Evolutionary conservation across 192 early-diverging fungal genomes (phyloP).

Genomic region (Kickxella alabastrina): DNA sequence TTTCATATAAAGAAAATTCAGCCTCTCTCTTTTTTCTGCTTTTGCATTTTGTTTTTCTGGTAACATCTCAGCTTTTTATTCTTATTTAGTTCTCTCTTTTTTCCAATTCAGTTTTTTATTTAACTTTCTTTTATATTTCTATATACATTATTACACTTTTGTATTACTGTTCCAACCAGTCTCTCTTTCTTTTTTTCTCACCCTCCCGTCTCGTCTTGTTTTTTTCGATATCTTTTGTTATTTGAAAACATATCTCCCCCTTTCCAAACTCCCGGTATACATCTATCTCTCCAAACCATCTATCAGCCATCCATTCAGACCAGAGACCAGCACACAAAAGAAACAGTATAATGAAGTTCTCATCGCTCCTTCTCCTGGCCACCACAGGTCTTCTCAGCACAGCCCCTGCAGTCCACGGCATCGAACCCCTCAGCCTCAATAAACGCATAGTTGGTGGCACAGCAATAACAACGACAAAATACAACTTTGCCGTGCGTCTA

Average conservation of each 20-base stretch:
- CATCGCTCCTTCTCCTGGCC: no score
- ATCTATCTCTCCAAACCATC: no score
- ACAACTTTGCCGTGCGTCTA: constrained; percentile 42
- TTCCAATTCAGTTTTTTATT: no score
- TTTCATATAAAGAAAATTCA: neutral
- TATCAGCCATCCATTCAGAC: no score
- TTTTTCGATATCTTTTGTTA: no score
- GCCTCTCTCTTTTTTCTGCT: neutral
- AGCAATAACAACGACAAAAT: constrained; percentile 2
- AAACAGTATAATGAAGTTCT: no score
- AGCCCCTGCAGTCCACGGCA: neutral
- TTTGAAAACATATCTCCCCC: no score
- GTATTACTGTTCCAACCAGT: neutral
- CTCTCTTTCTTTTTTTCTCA: neutral
- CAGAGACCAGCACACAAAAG: no score
- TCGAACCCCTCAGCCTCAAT: neutral
- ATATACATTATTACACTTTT: neutral
- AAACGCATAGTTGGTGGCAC: constrained; percentile 40
- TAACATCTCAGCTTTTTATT: no score
- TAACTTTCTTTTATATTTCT: neutral
- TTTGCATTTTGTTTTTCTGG: constrained; percentile 1
- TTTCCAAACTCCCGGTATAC: no score
- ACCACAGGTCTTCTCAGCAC: neutral
- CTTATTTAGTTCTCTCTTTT: no score
- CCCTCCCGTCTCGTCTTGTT: no score